A percentile compares a stretch with the other conserved stretches of the same genome.
phyloP scores from a whole-genome alignment of 1,139 yeast genomes.

The Trichomonascaceae sp. region DNA sequence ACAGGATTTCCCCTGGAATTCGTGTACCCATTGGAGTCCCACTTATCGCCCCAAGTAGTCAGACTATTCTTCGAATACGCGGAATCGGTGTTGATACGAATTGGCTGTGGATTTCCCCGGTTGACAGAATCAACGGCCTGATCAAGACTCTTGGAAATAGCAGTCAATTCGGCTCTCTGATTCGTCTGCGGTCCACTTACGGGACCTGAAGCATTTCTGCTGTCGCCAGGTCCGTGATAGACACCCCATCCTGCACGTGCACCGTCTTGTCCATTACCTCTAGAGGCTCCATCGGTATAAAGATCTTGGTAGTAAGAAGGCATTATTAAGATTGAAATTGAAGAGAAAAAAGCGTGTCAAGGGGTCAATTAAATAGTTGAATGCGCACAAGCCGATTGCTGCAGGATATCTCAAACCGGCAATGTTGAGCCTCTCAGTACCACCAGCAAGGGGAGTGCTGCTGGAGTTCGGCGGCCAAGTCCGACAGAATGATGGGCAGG shows the following conservation, averaged over 20 bases:
- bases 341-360: too few species aligned
- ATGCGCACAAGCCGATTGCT: too few species aligned
- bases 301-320: constrained; percentile 25
- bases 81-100: constrained; percentile 50
- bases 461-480: too few species aligned
- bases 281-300: constrained; percentile 70
- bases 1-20: constrained; percentile 42
- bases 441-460: too few species aligned
- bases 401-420: too few species aligned
- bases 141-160: constrained; percentile 51
- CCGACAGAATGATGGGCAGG: too few species aligned
- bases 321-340: too few species aligned
- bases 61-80: constrained; percentile 46
- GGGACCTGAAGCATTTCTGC: constrained; percentile 49
- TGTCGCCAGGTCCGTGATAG: constrained; percentile 53
- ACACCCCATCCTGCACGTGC: constrained; percentile 69
- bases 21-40: constrained; percentile 53
- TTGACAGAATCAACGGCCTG: constrained; percentile 25
- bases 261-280: constrained; percentile 44
- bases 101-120: neutral
- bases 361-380: too few species aligned
- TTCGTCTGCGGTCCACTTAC: constrained; percentile 56
- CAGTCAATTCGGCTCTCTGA: constrained; percentile 74
- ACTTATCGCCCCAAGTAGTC: constrained; percentile 45
- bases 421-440: too few species aligned